Conservation (phyloP, 148 eudicot genomes). For the Spergularia marina region DNA sequence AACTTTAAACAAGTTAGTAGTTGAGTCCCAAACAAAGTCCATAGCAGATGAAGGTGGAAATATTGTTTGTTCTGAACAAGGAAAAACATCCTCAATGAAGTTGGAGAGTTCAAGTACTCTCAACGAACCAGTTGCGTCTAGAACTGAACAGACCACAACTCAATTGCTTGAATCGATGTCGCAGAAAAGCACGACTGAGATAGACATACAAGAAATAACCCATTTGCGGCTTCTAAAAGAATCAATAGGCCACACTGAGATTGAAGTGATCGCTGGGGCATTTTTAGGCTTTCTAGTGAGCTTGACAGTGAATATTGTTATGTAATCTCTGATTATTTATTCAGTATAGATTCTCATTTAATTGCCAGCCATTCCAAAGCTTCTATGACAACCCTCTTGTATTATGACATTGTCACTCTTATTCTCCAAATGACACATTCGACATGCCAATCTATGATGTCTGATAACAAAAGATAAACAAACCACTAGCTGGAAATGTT, state of each 20-base stretch:
- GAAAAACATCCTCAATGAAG: slow-evolving; percentile 23
- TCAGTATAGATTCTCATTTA: no score
- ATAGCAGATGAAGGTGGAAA: slow-evolving; percentile 21
- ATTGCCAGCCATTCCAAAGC: neutral
- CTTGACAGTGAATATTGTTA: slow-evolving; percentile 43
- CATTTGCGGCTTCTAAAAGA: slow-evolving; percentile 44
- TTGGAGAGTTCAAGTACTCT: slow-evolving; percentile 22
- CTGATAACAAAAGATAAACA: no score
- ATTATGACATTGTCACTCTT: no score
- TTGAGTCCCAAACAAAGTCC: slow-evolving; percentile 29
- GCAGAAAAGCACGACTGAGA: slow-evolving; percentile 15
- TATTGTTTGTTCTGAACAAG: slow-evolving; percentile 11
- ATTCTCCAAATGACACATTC: no score
- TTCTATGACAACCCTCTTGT: no score
- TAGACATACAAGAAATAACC: neutral
- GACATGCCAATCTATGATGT: no score
- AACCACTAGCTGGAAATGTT: no score
- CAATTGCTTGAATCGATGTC: slow-evolving; percentile 29
- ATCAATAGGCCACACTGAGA: slow-evolving; percentile 76
- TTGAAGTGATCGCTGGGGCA: slow-evolving; percentile 87
- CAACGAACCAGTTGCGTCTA: slow-evolving; percentile 24
- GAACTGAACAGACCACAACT: slow-evolving; percentile 21
- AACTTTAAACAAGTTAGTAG: slow-evolving; percentile 50
- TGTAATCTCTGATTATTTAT: slow-evolving; percentile 14
- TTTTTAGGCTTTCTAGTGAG: slow-evolving; percentile 64